Percentiles rank a stretch among this genome's conserved stretches.
phyloP scores from a whole-genome alignment of 176 grass and related monocot species.

The Ensete glaucum region DNA sequence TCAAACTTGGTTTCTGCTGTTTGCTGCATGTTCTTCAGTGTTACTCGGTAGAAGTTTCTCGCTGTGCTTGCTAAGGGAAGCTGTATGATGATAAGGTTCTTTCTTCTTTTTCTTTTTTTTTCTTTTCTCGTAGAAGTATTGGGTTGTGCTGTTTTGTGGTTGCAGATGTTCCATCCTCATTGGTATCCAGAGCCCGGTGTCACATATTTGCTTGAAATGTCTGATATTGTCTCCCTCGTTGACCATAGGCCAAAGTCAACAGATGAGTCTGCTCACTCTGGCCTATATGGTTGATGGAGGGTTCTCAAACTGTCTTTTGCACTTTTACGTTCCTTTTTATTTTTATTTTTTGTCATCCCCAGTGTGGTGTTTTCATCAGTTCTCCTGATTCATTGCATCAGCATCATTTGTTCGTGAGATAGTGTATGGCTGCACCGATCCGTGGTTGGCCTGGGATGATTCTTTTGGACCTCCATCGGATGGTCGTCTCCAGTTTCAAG shows the following conservation, averaged over 20 bases:
- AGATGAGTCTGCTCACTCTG: neutral
- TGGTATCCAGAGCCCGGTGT: neutral
- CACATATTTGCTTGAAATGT: conserved; percentile 1
- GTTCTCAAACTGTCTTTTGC: neutral
- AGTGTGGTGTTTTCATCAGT: conserved; percentile 16
- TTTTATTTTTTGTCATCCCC: neutral
- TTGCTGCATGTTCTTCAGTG: neutral
- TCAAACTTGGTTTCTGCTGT: neutral
- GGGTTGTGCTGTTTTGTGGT: neutral
- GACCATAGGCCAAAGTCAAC: neutral
- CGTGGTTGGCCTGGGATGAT: neutral
- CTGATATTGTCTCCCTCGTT: neutral
- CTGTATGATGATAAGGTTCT: neutral
- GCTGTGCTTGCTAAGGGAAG: neutral
- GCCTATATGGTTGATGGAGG: neutral
- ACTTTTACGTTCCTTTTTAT: neutral
- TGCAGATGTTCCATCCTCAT: neutral
- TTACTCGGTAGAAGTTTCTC: neutral
- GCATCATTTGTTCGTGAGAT: neutral
- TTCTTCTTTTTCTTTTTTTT: too few species aligned
- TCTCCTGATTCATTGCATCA: conserved; percentile 27
- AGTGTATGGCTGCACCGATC: neutral
- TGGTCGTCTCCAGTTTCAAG: neutral
- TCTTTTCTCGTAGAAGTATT: neutral
- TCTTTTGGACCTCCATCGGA: neutral